Evolutionary conservation across 2,329 filamentous ascomycete species (phyloP), one percentile per base, ranked within the genome.

Genomic region (Berkeleyomyces rouxiae): DNA sequence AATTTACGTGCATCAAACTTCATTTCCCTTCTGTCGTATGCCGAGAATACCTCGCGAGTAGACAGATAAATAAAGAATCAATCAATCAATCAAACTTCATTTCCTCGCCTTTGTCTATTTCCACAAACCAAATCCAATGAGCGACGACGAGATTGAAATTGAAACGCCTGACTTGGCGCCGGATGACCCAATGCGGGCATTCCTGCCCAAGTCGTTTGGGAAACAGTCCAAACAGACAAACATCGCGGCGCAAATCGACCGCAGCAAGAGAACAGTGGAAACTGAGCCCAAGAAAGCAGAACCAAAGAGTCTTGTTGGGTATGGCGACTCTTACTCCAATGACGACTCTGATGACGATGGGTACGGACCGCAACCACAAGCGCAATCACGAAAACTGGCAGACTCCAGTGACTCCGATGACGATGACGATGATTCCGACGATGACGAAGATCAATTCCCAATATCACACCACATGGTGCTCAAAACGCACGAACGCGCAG

Each of bases 391-490:
- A 74, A 73, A 67, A 71, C 72, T 49, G 13, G 9, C 16, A 11
- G 70, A 74, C 61, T 70, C 71, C 53, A 39, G 33, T 5, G 72
- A 71, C 68, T 71, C 73, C 63, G 75, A 79, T 55, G 77, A 78
- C 61, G 74, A 77, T 51, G 77, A 79, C 62, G 74, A 77, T 44
- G 79, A 82, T 59, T 78, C 81, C 57, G 77, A 78, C 1, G 83
- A 90, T 31, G 88, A 91, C 39, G 88, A 88, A 58, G 90, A 96
- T 69, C 88, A 95, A 68, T 96, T 86, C 67, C 93, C 93, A 1
- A 84, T 95, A 10, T 95, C 93, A 4, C 93, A 99, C 71, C 91
- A 96, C 74, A 81, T 99, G 72, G 77, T 95, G 37, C 79, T 97
- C 71, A 95, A 95, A 74, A 95, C 92, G 11, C 93, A 99, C 72